These are phyloP conservation scores for Botrytis squamosa DNA, from an alignment of 2,329 filamentous ascomycete genomes.

Conservation along the genomic window DNA sequence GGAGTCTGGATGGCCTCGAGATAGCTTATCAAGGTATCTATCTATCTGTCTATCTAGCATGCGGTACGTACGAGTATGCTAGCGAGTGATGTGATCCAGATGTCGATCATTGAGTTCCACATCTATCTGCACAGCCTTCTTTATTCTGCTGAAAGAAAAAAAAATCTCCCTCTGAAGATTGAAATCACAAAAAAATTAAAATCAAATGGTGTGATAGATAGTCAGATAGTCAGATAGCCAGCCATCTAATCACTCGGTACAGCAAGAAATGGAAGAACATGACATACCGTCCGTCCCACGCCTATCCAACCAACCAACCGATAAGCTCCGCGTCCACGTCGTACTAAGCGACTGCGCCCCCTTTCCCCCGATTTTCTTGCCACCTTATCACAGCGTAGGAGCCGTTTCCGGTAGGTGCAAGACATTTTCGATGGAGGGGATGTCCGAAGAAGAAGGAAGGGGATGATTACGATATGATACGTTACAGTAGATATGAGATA, in stretches of 20 bases:
- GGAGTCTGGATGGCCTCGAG: neutral
- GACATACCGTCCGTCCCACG: neutral
- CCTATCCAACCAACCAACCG: neutral
- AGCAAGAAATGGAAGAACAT: neutral
- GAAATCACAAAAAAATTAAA: no score
- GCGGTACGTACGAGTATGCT: no score
- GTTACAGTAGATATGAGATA: neutral
- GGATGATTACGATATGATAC: neutral
- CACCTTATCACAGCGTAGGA: neutral
- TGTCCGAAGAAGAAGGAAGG: neutral
- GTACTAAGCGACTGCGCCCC: constrained; percentile 15
- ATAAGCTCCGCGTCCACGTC: constrained; percentile 3
- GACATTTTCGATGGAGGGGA: neutral
- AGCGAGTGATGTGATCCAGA: neutral
- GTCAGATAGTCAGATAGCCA: no score
- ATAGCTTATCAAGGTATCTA: neutral
- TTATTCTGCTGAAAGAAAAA: neutral
- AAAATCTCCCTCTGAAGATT: neutral
- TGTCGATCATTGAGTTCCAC: neutral
- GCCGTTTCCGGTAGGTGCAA: neutral
- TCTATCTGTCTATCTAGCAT: no score
- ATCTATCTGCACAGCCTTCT: neutral
- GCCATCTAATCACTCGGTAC: neutral
- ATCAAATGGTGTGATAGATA: neutral
- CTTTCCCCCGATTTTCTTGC: neutral